A percentile compares a stretch with the other conserved stretches of the same genome.
These are phyloP conservation scores for Cyclotella cryptica DNA, from an alignment of 108 stramenopile species.

Conservation along the genomic window DNA sequence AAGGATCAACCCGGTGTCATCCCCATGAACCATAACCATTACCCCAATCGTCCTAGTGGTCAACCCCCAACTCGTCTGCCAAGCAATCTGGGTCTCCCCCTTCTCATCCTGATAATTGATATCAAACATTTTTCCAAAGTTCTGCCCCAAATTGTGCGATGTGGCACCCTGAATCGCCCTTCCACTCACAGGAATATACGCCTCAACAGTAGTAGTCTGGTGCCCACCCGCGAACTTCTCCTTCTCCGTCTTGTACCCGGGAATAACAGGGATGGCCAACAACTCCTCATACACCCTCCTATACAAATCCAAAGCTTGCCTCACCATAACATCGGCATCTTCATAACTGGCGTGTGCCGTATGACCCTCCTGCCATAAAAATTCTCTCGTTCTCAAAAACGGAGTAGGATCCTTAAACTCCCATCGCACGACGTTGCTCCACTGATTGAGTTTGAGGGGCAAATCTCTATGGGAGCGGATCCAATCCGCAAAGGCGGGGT, in stretches of 20 bases:
- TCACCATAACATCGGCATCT: slow-evolving; percentile 97
- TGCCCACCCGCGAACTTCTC: slow-evolving; percentile 99
- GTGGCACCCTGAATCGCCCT: slow-evolving; percentile 99
- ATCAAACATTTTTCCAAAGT: slow-evolving; percentile 99
- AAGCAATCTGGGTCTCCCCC: slow-evolving; percentile 87
- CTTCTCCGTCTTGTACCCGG: slow-evolving; percentile 97
- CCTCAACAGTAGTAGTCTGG: slow-evolving; percentile 98
- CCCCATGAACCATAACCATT: slow-evolving; percentile 99
- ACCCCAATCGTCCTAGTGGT: slow-evolving; percentile 99
- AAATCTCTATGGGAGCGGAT: slow-evolving; percentile 92
- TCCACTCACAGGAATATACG: slow-evolving; percentile 96
- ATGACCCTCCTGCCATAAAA: slow-evolving; percentile 99
- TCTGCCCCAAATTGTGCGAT: slow-evolving; percentile 98
- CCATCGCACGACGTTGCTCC: slow-evolving; percentile 99
- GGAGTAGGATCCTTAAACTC: slow-evolving; percentile 99
- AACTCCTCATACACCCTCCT: slow-evolving; percentile 97
- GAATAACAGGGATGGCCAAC: slow-evolving; percentile 97
- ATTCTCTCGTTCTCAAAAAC: slow-evolving; percentile 97
- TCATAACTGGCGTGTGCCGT: slow-evolving; percentile 97
- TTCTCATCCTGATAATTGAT: slow-evolving; percentile 95
- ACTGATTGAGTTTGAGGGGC: slow-evolving; percentile 98
- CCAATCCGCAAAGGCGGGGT: slow-evolving; percentile 98
- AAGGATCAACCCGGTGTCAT: slow-evolving; percentile 98
- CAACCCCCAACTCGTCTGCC: slow-evolving; percentile 99
- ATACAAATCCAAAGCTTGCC: slow-evolving; percentile 96